phyloP scores from a whole-genome alignment of 768 basidiomycete species.

The Naganishia vishniacii region DNA sequence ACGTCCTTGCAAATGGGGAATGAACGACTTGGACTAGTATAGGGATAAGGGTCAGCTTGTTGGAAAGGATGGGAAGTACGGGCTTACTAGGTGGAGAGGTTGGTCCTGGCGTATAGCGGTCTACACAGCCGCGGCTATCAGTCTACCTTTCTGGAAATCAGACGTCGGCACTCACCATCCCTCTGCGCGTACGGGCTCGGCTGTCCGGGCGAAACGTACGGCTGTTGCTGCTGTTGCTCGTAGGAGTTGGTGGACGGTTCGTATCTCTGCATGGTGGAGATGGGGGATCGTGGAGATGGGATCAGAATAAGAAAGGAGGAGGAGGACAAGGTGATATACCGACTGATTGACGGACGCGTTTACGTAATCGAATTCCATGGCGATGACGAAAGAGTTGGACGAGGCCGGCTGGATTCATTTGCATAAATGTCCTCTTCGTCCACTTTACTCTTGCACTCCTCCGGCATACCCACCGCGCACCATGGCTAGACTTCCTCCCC shows the following conservation, averaged over 20 bases:
- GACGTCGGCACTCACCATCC: neutral
- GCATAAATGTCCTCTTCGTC: too few relatives aligned
- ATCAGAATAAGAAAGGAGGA: too few relatives aligned
- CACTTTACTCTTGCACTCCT: too few relatives aligned
- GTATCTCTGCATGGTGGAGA: slow-evolving; percentile 8
- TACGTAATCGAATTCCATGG: too few relatives aligned
- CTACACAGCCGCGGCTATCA: slow-evolving; percentile 1
- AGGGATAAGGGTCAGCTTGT: neutral
- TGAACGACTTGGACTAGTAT: slow-evolving; percentile 43
- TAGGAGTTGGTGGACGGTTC: neutral
- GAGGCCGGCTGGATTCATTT: neutral
- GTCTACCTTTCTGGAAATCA: too few relatives aligned
- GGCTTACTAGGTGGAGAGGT: slow-evolving; percentile 39
- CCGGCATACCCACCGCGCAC: neutral
- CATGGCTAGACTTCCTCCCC: slow-evolving; percentile 17
- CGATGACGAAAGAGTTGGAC: too few relatives aligned
- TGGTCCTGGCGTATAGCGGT: slow-evolving; percentile 32
- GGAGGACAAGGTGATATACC: too few relatives aligned
- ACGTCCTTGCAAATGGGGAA: slow-evolving; percentile 47
- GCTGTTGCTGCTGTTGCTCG: neutral
- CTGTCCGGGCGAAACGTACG: neutral
- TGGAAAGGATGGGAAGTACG: neutral
- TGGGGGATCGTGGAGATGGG: neutral
- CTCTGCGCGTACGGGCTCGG: neutral
- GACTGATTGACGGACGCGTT: too few relatives aligned